A percentile compares a stretch with the other conserved stretches of the same genome.
phyloP scores from a whole-genome alignment of 2,329 filamentous ascomycete genomes.

The Fusarium liriodendri region DNA sequence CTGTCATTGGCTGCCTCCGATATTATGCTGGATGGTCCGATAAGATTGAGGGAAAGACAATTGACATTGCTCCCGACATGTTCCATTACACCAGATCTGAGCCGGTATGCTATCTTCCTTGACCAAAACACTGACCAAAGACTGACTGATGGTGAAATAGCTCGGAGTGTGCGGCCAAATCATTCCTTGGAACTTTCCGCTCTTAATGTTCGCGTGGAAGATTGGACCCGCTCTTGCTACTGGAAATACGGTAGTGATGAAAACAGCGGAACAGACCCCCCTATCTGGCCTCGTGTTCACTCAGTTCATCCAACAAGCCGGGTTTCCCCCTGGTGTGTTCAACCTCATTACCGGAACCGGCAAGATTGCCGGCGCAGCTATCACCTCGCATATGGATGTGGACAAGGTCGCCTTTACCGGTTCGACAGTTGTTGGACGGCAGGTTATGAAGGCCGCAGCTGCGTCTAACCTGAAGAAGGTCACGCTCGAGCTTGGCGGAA shows the following conservation, averaged over 20 bases:
- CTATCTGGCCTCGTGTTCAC: slow-evolving; percentile 65
- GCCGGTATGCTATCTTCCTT: slow-evolving; percentile 62
- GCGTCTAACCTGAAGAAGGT: slow-evolving; percentile 85
- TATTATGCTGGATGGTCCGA: slow-evolving; percentile 87
- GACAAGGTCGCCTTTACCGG: slow-evolving; percentile 89
- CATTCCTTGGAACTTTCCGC: slow-evolving; percentile 86
- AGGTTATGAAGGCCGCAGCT: slow-evolving; percentile 84
- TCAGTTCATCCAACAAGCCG: slow-evolving; percentile 77
- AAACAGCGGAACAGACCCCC: slow-evolving; percentile 81
- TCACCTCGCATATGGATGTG: slow-evolving; percentile 80
- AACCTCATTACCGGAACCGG: slow-evolving; percentile 85
- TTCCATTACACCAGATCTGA: slow-evolving; percentile 86
- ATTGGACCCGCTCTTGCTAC: slow-evolving; percentile 78
- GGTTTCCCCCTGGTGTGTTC: slow-evolving; percentile 81
- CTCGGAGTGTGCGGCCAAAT: slow-evolving; percentile 82
- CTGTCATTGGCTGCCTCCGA: slow-evolving; percentile 77
- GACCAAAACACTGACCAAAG: background rate
- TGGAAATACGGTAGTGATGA: slow-evolving; percentile 79
- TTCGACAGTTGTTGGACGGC: slow-evolving; percentile 77
- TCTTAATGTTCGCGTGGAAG: slow-evolving; percentile 88
- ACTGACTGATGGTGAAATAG: slow-evolving; percentile 23
- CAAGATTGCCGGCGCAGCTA: slow-evolving; percentile 80
- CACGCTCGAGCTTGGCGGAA: slow-evolving; percentile 82
- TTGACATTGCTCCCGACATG: slow-evolving; percentile 80
- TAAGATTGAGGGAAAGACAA: slow-evolving; percentile 89